Evolutionary conservation across 2,329 filamentous ascomycete species (phyloP).

Genomic region (Trichoderma brevicompactum): DNA sequence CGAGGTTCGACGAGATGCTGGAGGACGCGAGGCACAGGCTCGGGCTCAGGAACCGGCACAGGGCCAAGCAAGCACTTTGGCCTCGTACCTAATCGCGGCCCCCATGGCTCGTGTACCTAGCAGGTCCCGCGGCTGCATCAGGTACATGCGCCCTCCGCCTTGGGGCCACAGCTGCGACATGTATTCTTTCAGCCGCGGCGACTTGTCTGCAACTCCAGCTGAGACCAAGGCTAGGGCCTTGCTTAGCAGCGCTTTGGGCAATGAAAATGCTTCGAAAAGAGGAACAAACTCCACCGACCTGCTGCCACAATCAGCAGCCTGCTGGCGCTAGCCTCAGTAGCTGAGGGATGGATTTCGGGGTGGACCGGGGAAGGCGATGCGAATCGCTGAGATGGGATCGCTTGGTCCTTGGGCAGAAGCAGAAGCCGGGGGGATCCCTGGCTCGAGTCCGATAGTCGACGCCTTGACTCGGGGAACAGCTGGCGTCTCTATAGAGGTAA

Average conservation of each 20-base stretch:
- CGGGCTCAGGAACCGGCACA: conserved; percentile 3
- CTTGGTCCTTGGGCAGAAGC: neutral
- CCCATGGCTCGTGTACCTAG: conserved; percentile 2
- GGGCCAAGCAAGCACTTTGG: conserved; percentile 14
- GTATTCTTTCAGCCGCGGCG: conserved; percentile 11
- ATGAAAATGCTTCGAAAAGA: conserved; percentile 1
- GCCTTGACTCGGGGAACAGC: neutral
- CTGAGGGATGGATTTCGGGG: conserved; percentile 9
- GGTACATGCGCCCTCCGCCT: neutral
- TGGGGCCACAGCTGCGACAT: neutral
- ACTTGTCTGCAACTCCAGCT: conserved; percentile 15
- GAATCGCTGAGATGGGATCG: conserved; percentile 20
- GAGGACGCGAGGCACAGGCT: no score
- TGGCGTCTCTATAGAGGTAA: neutral
- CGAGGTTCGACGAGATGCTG: neutral
- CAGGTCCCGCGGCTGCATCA: conserved; percentile 9
- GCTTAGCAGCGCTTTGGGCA: neutral
- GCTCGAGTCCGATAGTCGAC: neutral
- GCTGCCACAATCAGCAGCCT: neutral
- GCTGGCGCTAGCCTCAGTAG: conserved; percentile 4
- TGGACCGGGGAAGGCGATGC: conserved; percentile 22
- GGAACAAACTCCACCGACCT: conserved; percentile 5
- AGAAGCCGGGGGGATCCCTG: conserved; percentile 8
- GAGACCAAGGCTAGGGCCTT: conserved; percentile 1
- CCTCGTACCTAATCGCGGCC: conserved; percentile 4